phyloP scores from a whole-genome alignment of 177 flowering plant species.

The Vitis hybrid region DNA sequence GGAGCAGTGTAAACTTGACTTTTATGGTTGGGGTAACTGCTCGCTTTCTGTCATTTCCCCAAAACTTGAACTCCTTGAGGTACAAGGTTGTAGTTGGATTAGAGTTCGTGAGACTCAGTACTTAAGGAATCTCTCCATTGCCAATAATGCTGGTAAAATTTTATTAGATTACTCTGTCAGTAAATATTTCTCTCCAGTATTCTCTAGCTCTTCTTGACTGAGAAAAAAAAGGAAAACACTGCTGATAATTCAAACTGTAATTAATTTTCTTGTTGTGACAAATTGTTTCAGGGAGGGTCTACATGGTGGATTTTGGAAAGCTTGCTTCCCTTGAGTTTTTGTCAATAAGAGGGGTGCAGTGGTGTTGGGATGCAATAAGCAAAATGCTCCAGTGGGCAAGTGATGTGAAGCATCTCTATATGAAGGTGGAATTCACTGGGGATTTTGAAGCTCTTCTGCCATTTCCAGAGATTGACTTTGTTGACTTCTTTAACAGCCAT shows the following conservation, averaged over 20 bases:
- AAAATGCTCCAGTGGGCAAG: slow-evolving; percentile 65
- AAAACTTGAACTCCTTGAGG: slow-evolving; percentile 53
- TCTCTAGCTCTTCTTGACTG: background rate
- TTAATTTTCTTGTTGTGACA: slow-evolving; percentile 4
- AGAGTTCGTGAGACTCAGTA: slow-evolving; percentile 46
- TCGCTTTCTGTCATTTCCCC: slow-evolving; percentile 51
- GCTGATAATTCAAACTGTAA: background rate
- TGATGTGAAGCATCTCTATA: slow-evolving; percentile 73
- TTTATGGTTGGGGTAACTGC: slow-evolving; percentile 68
- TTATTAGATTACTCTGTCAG: background rate
- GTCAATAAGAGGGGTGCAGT: slow-evolving; percentile 67
- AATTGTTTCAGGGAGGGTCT: slow-evolving; percentile 52
- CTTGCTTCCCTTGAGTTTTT: slow-evolving; percentile 59
- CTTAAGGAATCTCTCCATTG: slow-evolving; percentile 55
- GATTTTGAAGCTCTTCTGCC: slow-evolving; percentile 59
- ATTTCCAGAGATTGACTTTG: slow-evolving; percentile 85
- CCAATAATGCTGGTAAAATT: slow-evolving; percentile 68
- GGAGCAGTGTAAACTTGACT: slow-evolving; percentile 75
- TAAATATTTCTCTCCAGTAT: background rate
- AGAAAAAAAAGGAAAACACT: background rate
- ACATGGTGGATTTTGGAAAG: slow-evolving; percentile 64
- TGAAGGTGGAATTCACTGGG: slow-evolving; percentile 93
- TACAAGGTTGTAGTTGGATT: slow-evolving; percentile 84
- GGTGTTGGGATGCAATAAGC: slow-evolving; percentile 86
- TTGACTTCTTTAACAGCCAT: slow-evolving; percentile 78